Evolutionary conservation across 75 land plant species (phyloP), one percentile per base, ranked within the genome.

Genomic region (Picea glauca): DNA sequence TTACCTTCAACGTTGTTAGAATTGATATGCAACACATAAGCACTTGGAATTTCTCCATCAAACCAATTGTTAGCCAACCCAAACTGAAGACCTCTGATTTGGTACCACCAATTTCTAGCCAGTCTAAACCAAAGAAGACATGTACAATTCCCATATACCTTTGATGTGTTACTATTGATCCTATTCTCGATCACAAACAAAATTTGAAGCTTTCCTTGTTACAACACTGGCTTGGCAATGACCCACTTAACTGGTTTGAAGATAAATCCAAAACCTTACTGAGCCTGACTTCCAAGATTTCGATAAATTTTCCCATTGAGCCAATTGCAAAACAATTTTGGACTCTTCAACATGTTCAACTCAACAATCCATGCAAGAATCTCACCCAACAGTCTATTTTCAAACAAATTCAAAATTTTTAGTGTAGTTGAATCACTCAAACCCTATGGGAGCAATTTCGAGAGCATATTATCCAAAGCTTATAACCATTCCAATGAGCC

Each of bases 391-490:
- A 86, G 46, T 20, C 32, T 3, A 76, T 86, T 86, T 40, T 60
- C 62, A 14, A 58, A 35, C 5, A 86, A 43, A 5, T 83, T 57
- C 66, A 86, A 17, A 67, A 20, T 32, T 67, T 33, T 67, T n/a
- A 67, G 2, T 18, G 2, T 67, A 43, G 43, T 67, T 67, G 32
- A 67, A 67, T 35, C 32, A 8, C 72, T 40, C 11, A 35, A 13
- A 66, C 43, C 33, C 43, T 66, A 14, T 33, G 70, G 70, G 32
- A 66, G 12, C 50, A 5, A 1, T 67, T 38, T 93, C 0, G 83
- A 80, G 74, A 94, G 83, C 18, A 20, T 38, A 81, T 96, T 96
- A 30, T 85, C n/a, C 2, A 58, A 15, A 21, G 86, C 79, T 62
- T 76, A n/a, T 8, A 87, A 40, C 13, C 7, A 30, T 67, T 17